Evolutionary conservation across 495 filamentous ascomycete species (phyloP).

Genomic region (Penicillium diatomitis): DNA sequence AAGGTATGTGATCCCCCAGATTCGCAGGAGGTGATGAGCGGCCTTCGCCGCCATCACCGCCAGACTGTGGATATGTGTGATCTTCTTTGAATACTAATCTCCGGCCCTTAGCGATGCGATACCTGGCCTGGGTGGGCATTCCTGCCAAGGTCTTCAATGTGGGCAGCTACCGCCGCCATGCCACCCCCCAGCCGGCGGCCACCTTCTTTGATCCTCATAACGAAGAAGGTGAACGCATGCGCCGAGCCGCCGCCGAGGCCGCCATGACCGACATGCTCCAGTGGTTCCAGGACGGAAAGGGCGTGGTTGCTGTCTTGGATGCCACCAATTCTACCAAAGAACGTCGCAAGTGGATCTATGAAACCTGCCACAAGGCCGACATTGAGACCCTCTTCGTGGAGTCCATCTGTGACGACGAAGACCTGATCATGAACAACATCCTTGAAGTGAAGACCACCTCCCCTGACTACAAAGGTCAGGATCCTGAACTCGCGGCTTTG

Average conservation of each 20-base stretch:
- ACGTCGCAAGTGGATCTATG: constrained; percentile 84
- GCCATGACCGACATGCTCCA: constrained; percentile 84
- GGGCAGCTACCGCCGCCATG: constrained; percentile 79
- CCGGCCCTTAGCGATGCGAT: constrained; percentile 64
- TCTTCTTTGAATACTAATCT: too few species aligned
- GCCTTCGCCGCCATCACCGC: neutral
- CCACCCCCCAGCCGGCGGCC: constrained; percentile 76
- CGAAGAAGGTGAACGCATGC: constrained; percentile 78
- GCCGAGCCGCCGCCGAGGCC: constrained; percentile 77
- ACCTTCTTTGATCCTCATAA: constrained; percentile 91
- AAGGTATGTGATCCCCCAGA: constrained; percentile 48
- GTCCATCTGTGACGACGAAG: constrained; percentile 89
- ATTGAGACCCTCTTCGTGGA: constrained; percentile 94
- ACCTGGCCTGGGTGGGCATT: constrained; percentile 92
- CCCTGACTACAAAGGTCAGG: constrained; percentile 88
- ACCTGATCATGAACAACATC: constrained; percentile 94
- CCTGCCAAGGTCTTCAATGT: constrained; percentile 93
- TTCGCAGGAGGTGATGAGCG: neutral
- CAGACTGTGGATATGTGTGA: neutral
- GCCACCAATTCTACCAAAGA: constrained; percentile 90
- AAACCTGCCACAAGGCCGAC: constrained; percentile 58
- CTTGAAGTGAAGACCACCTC: constrained; percentile 94
- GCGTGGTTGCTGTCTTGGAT: constrained; percentile 84
- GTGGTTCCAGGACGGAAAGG: constrained; percentile 68
- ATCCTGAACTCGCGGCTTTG: constrained; percentile 77